Conservation (phyloP, 208 protist genomes). For the Plasmodiophora brassicae region DNA sequence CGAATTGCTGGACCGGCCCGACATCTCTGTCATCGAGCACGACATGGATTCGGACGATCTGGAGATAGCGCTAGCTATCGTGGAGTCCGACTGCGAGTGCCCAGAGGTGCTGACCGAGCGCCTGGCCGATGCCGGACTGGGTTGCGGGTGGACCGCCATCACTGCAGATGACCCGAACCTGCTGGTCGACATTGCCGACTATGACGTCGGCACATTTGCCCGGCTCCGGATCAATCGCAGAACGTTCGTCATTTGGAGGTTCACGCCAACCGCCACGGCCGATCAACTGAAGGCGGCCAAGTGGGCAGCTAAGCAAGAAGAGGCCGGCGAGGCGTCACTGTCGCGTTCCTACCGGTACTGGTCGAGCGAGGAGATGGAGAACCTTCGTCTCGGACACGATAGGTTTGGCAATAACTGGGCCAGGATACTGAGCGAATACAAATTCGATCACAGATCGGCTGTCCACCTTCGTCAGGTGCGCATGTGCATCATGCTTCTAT, state of each 20-base stretch:
- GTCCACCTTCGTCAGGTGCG: neutral
- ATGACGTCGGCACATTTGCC: neutral
- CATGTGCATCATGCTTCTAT: neutral
- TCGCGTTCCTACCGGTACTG: neutral
- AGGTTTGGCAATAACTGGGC: neutral
- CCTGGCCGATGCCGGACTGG: neutral
- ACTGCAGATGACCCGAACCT: neutral
- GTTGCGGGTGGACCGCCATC: neutral
- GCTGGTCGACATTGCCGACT: neutral
- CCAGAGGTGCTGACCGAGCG: no score
- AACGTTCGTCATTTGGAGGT: constrained; percentile 7
- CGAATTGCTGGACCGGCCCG: no score
- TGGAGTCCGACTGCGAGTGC: no score
- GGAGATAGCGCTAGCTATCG: no score
- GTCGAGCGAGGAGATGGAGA: constrained; percentile 2
- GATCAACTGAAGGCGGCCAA: no score
- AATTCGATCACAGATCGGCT: neutral
- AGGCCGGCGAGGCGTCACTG: neutral
- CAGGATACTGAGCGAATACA: neutral
- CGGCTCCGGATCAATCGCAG: neutral
- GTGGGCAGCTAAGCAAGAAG: neutral
- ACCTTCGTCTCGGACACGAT: neutral
- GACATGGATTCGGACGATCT: no score
- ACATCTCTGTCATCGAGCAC: no score
- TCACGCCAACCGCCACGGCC: neutral